Conservation (phyloP, 1,284 basidiomycete genomes). For the Xerocomus amazonicus region DNA sequence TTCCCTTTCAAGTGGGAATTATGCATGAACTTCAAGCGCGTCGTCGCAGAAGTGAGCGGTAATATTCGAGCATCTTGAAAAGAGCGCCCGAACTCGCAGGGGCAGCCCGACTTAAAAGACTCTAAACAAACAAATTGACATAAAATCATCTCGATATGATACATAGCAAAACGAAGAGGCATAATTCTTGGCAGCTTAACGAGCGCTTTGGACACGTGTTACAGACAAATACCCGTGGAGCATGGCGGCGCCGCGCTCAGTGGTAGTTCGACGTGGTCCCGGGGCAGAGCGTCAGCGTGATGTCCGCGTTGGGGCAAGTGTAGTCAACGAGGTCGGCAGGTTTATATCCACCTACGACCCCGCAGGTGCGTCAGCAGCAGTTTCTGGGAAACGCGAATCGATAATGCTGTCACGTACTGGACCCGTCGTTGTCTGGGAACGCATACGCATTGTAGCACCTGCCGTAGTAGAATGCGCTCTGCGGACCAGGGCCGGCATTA, state of each 20-base stretch:
- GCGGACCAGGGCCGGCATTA: constrained; percentile 23
- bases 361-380: too few species aligned
- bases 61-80: too few species aligned
- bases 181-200: too few species aligned
- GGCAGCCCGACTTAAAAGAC: neutral
- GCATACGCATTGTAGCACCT: constrained; percentile 26
- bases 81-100: neutral
- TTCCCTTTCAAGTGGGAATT: too few species aligned
- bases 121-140: neutral
- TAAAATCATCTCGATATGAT: neutral
- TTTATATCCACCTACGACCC: neutral
- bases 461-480: constrained; percentile 22
- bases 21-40: too few species aligned
- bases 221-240: too few species aligned
- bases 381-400: too few species aligned
- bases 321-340: constrained; percentile 8
- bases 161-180: neutral
- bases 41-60: too few species aligned
- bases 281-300: constrained; percentile 34
- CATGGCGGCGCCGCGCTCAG: constrained; percentile 1
- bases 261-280: constrained; percentile 24
- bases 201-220: too few species aligned
- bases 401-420: constrained; percentile 5
- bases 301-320: constrained; percentile 30
- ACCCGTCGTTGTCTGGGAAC: constrained; percentile 22